Evolutionary conservation across 345 rosid species (phyloP).

Genomic region (Aurinia saxatilis): DNA sequence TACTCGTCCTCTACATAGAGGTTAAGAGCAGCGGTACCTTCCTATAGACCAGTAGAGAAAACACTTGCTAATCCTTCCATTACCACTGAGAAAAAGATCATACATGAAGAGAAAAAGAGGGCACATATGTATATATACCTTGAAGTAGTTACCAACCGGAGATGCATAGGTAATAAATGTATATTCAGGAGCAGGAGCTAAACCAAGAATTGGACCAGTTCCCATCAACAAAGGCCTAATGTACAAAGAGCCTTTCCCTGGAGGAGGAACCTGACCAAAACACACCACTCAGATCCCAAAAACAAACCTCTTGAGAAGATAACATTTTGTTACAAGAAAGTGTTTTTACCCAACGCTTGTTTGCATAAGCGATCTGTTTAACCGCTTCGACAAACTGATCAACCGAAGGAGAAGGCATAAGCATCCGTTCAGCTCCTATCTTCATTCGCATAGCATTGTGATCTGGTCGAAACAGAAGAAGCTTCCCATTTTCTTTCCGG

Average conservation of each 20-base stretch:
- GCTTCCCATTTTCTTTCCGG: slow-evolving; percentile 56
- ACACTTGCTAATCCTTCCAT: background rate
- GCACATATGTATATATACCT: slow-evolving; percentile 4
- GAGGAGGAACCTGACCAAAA: slow-evolving; percentile 38
- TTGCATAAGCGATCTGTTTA: slow-evolving; percentile 46
- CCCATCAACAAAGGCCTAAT: slow-evolving; percentile 48
- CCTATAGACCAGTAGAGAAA: slow-evolving; percentile 23
- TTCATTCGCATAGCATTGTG: slow-evolving; percentile 57
- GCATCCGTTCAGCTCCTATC: slow-evolving; percentile 49
- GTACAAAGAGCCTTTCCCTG: slow-evolving; percentile 47
- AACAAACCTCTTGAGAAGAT: background rate
- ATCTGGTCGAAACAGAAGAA: slow-evolving; percentile 69
- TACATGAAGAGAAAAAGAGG: background rate
- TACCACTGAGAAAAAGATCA: background rate
- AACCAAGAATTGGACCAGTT: slow-evolving; percentile 41
- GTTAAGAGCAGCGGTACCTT: slow-evolving; percentile 27
- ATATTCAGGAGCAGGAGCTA: slow-evolving; percentile 44
- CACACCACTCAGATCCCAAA: slow-evolving; percentile 8
- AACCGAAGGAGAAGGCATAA: slow-evolving; percentile 48
- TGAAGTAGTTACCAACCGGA: slow-evolving; percentile 36
- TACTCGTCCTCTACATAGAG: slow-evolving; percentile 40
- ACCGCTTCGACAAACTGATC: slow-evolving; percentile 52
- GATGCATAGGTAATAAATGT: slow-evolving; percentile 46
- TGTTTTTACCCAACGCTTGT: slow-evolving; percentile 63
- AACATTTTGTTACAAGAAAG: background rate